phyloP scores from a whole-genome alignment of 768 basidiomycete species.

The Guyanaporus albipodus region DNA sequence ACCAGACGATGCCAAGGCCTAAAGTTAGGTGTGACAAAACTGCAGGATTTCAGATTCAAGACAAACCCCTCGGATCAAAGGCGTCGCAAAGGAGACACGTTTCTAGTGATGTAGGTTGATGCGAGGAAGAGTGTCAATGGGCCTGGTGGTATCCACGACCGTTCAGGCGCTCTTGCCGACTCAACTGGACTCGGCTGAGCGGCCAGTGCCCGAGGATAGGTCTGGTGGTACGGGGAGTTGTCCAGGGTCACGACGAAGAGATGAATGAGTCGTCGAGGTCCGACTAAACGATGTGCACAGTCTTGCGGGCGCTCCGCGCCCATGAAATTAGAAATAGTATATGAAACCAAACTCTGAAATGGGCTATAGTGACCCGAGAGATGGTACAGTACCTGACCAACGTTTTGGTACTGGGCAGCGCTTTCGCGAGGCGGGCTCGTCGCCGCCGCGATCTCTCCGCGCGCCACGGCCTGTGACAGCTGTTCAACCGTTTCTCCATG shows the following conservation, averaged over 20 bases:
- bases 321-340: background rate
- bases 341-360: background rate
- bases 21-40: background rate
- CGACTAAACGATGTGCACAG: too few relatives aligned
- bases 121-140: background rate
- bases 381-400: too few relatives aligned
- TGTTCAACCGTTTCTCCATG: slow-evolving; percentile 9
- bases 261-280: slow-evolving; percentile 7
- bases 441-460: slow-evolving; percentile 25
- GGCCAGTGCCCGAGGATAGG: background rate
- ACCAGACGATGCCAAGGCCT: slow-evolving; percentile 1
- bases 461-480: slow-evolving; percentile 11
- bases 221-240: too few relatives aligned
- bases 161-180: background rate
- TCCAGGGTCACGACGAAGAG: background rate
- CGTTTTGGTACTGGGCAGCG: too few relatives aligned
- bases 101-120: background rate
- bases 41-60: background rate
- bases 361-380: too few relatives aligned
- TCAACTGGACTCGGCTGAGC: background rate
- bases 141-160: background rate
- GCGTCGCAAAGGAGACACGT: background rate
- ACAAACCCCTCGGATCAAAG: slow-evolving; percentile 19
- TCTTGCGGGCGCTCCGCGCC: slow-evolving; percentile 1
- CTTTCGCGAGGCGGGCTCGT: too few relatives aligned